A percentile compares a stretch with the other conserved stretches of the same genome.
Conservation (phyloP, 805 yeast genomes). For the Nematodospora valgi region DNA sequence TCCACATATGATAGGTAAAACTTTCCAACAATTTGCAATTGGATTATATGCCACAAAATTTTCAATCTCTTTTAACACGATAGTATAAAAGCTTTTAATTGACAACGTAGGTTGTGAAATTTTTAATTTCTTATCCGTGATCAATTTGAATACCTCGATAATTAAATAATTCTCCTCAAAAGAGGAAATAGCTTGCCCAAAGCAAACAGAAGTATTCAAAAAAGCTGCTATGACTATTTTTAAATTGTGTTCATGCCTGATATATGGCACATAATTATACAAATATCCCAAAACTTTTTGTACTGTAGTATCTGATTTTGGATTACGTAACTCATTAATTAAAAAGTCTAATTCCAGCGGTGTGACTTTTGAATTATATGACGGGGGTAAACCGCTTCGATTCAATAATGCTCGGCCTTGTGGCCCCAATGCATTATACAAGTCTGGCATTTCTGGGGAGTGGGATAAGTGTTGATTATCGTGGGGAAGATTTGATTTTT, state of each 20-base stretch:
- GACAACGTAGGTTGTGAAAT: slow-evolving; percentile 48
- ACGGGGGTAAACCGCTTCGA: background rate
- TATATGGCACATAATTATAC: slow-evolving; percentile 48
- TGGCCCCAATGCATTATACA: slow-evolving; percentile 6
- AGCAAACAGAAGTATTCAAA: slow-evolving; percentile 39
- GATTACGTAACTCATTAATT: slow-evolving; percentile 42
- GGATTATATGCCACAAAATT: slow-evolving; percentile 30
- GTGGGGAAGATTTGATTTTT: too few relatives aligned
- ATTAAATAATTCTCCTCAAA: slow-evolving; percentile 35
- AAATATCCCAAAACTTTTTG: slow-evolving; percentile 42
- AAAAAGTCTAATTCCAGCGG: slow-evolving; percentile 49
- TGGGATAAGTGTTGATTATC: too few relatives aligned
- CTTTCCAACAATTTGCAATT: slow-evolving; percentile 40
- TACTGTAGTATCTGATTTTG: slow-evolving; percentile 28
- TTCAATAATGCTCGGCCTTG: slow-evolving; percentile 9
- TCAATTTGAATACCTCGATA: slow-evolving; percentile 46
- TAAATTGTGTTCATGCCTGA: slow-evolving; percentile 46
- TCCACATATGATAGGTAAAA: slow-evolving; percentile 47
- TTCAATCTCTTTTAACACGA: slow-evolving; percentile 29
- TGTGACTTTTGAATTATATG: too few relatives aligned
- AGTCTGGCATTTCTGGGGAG: too few relatives aligned
- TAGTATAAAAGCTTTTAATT: slow-evolving; percentile 40
- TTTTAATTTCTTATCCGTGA: slow-evolving; percentile 43
- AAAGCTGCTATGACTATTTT: slow-evolving; percentile 42
- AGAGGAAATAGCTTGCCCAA: slow-evolving; percentile 15